Conservation (phyloP, 208 protist species). For the Trypanosoma lewisi region DNA sequence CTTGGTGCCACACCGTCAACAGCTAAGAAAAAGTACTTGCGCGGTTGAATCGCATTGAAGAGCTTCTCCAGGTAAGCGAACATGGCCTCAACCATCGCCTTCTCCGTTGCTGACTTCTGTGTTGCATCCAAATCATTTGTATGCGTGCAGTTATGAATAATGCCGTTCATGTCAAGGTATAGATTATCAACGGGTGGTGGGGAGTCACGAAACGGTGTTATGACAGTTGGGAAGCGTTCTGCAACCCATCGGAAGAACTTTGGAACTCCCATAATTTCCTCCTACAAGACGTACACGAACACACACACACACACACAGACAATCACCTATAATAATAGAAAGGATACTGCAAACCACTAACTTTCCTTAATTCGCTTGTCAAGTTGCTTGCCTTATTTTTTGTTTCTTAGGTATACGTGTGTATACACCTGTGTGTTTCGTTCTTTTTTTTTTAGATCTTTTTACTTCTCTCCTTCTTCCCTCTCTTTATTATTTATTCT, state of each 20-base stretch:
- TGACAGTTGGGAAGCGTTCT: constrained; percentile 95
- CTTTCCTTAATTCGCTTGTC: not conserved
- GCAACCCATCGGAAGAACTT: constrained; percentile 98
- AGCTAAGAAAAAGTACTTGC: constrained; percentile 96
- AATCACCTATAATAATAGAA: not conserved
- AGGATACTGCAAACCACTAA: not conserved
- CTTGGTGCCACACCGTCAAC: constrained; percentile 98
- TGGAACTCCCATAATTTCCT: constrained; percentile 86
- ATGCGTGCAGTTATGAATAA: constrained; percentile 99
- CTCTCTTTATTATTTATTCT: constrained; percentile 8
- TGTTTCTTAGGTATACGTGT: not conserved
- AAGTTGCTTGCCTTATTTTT: not conserved
- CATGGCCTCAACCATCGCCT: constrained; percentile 95
- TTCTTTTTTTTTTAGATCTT: constrained; percentile 4
- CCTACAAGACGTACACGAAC: not conserved
- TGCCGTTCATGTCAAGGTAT: constrained; percentile 99
- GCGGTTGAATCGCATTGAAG: constrained; percentile 94
- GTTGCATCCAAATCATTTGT: constrained; percentile 92
- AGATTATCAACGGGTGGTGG: constrained; percentile 97
- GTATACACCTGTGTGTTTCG: not conserved
- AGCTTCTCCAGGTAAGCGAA: constrained; percentile 97
- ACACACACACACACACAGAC: not conserved
- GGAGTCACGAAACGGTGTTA: constrained; percentile 87
- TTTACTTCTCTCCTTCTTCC: not conserved
- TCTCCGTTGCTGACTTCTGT: constrained; percentile 83